Evolutionary conservation across 148 eudicot genomes (phyloP).

Genomic region (Chenopodium suecicum): DNA sequence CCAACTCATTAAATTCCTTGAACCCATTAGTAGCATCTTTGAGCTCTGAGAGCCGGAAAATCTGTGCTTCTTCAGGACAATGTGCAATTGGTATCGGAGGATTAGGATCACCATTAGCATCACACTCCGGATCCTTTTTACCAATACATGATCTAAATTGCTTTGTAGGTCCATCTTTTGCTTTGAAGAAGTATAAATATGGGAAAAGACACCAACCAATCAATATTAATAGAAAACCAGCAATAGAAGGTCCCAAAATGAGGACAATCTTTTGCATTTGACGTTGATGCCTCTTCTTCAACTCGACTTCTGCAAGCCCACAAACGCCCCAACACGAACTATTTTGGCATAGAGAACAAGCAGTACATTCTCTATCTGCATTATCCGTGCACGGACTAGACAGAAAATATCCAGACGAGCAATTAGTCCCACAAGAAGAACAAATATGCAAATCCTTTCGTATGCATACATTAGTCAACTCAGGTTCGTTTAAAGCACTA

Average conservation of each 20-base stretch:
- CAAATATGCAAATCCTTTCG: conserved; percentile 70
- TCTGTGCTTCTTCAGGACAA: conserved; percentile 77
- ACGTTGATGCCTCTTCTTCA: conserved; percentile 40
- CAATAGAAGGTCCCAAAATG: conserved; percentile 60
- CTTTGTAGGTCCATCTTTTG: conserved; percentile 46
- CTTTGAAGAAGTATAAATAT: conserved; percentile 43
- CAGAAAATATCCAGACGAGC: conserved; percentile 68
- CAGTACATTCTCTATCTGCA: conserved; percentile 77
- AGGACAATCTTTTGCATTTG: conserved; percentile 53
- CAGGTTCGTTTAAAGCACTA: conserved; percentile 64
- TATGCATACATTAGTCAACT: conserved; percentile 63
- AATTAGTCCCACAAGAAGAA: conserved; percentile 71
- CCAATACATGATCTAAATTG: conserved; percentile 66
- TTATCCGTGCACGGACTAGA: conserved; percentile 64
- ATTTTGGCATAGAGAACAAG: conserved; percentile 89
- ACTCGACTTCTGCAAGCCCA: conserved; percentile 43
- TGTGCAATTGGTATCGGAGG: conserved; percentile 40
- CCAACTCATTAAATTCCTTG: conserved; percentile 97
- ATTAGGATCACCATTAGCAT: conserved; percentile 35
- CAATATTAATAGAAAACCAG: conserved; percentile 57
- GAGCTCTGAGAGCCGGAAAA: conserved; percentile 77
- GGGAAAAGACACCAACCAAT: conserved; percentile 68
- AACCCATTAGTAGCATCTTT: conserved; percentile 97
- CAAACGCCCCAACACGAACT: conserved; percentile 81
- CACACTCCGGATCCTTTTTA: conserved; percentile 45